Conservation (phyloP, 2,329 filamentous ascomycete species). For the Aureobasidium sp. region DNA sequence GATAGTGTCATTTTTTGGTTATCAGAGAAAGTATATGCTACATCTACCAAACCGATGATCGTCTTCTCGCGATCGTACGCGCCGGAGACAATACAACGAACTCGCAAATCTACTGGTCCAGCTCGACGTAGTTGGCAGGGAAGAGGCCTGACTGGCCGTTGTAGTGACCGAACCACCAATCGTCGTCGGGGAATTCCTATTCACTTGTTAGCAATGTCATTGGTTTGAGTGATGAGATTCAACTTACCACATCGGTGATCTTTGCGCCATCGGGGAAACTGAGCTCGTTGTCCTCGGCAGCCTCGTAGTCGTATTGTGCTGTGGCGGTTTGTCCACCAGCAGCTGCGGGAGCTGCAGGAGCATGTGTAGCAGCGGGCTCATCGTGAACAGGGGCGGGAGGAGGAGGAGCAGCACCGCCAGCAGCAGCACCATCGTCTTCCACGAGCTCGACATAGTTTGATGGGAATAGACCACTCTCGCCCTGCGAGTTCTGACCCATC, state of each 20-base stretch:
- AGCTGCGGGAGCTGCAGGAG: conserved; percentile 28
- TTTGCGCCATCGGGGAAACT: conserved; percentile 86
- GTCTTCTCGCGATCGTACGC: not conserved
- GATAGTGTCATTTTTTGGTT: not conserved
- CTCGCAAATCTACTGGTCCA: conserved; percentile 31
- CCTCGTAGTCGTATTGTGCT: conserved; percentile 92
- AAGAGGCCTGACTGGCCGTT: conserved; percentile 76
- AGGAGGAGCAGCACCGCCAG: conserved; percentile 33
- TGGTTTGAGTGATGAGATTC: not conserved
- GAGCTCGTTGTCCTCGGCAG: conserved; percentile 80
- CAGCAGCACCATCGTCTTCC: conserved; percentile 44
- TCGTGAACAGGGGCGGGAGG: conserved; percentile 23
- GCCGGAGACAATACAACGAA: not conserved
- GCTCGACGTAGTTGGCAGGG: conserved; percentile 44
- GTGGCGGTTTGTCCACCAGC: conserved; percentile 53
- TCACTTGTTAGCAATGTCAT: conserved; percentile 28
- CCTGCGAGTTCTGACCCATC: conserved; percentile 81
- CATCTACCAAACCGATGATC: not conserved
- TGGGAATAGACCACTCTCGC: conserved; percentile 86
- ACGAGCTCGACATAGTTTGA: conserved; percentile 93
- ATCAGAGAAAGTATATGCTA: not conserved
- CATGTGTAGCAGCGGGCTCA: conserved; percentile 24
- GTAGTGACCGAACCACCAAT: conserved; percentile 95
- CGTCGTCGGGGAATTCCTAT: conserved; percentile 91
- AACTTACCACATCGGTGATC: conserved; percentile 66